Conservation (phyloP, 2,329 filamentous ascomycete species). For the Aaosphaeria pasadenensis region DNA sequence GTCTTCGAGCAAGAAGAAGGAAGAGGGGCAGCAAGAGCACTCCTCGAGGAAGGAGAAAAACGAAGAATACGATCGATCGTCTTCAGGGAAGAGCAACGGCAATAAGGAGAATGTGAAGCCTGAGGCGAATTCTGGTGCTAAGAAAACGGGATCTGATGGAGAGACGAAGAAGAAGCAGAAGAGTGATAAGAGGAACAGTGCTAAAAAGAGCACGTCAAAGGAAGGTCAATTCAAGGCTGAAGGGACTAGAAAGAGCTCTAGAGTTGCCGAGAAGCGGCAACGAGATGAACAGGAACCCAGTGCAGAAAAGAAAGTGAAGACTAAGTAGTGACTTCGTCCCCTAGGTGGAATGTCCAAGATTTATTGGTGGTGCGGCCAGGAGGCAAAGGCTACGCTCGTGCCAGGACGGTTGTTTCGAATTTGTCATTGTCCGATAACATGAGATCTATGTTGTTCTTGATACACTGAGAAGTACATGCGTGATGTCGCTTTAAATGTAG, state of each 20-base stretch:
- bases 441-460: too few relatives aligned
- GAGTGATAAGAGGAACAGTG: not conserved
- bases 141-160: not conserved
- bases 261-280: slow-evolving; percentile 17
- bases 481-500: too few relatives aligned
- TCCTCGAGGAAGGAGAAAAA: slow-evolving; percentile 3
- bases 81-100: slow-evolving; percentile 9
- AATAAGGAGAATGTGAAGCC: slow-evolving; percentile 20
- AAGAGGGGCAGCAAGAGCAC: slow-evolving; percentile 4
- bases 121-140: slow-evolving; percentile 14
- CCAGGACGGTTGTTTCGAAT: too few relatives aligned
- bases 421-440: too few relatives aligned
- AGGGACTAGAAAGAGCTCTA: slow-evolving; percentile 12
- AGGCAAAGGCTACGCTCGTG: too few relatives aligned
- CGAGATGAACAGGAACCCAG: slow-evolving; percentile 12
- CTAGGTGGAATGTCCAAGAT: too few relatives aligned
- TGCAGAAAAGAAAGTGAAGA: slow-evolving; percentile 18
- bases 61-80: slow-evolving; percentile 4
- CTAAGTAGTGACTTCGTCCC: slow-evolving; percentile 4
- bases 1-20: slow-evolving; percentile 10
- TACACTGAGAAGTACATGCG: too few relatives aligned
- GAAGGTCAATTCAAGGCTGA: slow-evolving; percentile 3
- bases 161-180: not conserved
- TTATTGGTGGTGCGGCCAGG: too few relatives aligned
- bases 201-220: not conserved